These are phyloP conservation scores for Sporothrix inflata DNA, from an alignment of 2,329 filamentous ascomycete species.

Conservation along the genomic window DNA sequence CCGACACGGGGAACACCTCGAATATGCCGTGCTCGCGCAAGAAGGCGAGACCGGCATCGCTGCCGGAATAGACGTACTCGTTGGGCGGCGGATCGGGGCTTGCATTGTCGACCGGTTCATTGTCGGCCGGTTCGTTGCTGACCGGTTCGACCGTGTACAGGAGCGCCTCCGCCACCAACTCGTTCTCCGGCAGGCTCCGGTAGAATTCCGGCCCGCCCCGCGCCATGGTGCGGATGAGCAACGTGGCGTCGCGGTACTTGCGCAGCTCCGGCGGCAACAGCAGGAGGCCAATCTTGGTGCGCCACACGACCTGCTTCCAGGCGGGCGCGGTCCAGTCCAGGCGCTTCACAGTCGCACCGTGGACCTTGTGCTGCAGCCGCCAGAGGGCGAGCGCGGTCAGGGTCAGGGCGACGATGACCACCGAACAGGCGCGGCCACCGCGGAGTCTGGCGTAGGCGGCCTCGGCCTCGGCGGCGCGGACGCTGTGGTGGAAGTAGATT, in stretches of 20 bases:
- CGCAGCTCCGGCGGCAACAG: background rate
- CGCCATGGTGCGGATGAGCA: background rate
- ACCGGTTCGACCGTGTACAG: background rate
- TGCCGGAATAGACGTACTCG: background rate
- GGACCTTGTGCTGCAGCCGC: background rate
- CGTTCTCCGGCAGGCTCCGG: background rate
- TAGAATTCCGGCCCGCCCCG: background rate
- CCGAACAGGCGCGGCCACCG: background rate
- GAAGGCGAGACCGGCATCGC: background rate
- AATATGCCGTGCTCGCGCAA: background rate
- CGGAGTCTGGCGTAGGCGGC: background rate
- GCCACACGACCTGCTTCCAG: background rate
- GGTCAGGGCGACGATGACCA: background rate
- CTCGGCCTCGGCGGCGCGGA: background rate
- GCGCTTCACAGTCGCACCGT: background rate
- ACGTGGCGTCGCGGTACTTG: background rate
- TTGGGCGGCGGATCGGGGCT: background rate
- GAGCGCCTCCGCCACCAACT: background rate
- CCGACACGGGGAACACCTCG: background rate
- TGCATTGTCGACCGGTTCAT: background rate
- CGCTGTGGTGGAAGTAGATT: background rate
- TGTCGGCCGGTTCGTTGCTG: background rate
- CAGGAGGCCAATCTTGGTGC: background rate
- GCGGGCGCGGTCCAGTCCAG: background rate
- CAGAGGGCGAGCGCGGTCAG: background rate